Percentiles rank a stretch among this genome's conserved stretches.
Conservation (phyloP, 169 alveolate species). For the Cryptosporidium canis region DNA sequence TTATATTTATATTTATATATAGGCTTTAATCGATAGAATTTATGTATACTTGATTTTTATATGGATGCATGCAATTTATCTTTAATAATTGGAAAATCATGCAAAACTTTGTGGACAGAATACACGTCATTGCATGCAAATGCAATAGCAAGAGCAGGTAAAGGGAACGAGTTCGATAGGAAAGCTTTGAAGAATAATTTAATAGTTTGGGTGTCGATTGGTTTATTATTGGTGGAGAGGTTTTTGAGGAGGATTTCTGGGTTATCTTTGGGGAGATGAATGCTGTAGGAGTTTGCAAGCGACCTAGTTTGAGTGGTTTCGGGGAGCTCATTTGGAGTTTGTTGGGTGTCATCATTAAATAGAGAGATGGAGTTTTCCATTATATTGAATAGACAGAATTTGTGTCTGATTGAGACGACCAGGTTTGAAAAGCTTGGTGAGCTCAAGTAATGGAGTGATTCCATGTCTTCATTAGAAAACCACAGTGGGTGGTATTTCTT, state of each 20-base stretch:
- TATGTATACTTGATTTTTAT: no score
- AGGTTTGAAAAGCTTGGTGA: conserved; percentile 11
- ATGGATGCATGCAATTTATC: background rate
- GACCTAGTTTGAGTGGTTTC: no score
- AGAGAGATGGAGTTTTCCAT: conserved; percentile 40
- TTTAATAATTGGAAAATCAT: conserved; percentile 45
- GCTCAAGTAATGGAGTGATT: background rate
- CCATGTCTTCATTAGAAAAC: background rate
- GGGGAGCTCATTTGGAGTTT: no score
- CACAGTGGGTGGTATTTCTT: conserved; percentile 26
- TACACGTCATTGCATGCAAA: conserved; percentile 65
- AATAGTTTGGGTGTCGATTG: background rate
- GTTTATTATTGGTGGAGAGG: background rate
- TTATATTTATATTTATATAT: no score
- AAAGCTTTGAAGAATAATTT: conserved; percentile 42
- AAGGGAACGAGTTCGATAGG: conserved; percentile 31
- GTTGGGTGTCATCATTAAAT: conserved; percentile 7
- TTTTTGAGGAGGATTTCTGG: conserved; percentile 5
- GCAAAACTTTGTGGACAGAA: conserved; percentile 55
- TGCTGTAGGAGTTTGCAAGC: no score
- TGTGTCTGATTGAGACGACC: conserved; percentile 1
- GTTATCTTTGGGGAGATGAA: background rate
- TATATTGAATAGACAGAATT: conserved; percentile 34
- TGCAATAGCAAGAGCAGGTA: conserved; percentile 71
- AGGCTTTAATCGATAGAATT: no score